Base-by-base conservation (phyloP, 345 rosid genomes). In the Rubroshorea leprosula region DNA sequence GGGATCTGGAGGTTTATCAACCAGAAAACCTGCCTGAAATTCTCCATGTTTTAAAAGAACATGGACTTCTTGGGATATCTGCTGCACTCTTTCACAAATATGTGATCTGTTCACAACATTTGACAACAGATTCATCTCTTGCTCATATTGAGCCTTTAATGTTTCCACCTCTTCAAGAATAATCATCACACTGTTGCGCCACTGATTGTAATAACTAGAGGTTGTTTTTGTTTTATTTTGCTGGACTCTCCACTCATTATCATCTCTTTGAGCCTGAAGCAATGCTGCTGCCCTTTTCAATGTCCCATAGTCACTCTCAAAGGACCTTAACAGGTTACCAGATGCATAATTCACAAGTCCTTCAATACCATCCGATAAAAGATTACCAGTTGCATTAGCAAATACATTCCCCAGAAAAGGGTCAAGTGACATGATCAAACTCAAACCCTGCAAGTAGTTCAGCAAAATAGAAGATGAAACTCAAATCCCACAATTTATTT, bases 251-350 rank as follows among this genome's bases (percentile, higher is more conserved):
- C n/a, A n/a, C 58, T 55, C 45, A 13, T 55, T 35, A 55, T 72
- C 68, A 17, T 43, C 68, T 57, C 54, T 61, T 54, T 54, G 62
- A 0, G 68, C 68, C 55, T 44, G 54, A 12, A 72, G 68, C 64
- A 38, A 66, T 20, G 62, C 51, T 16, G 38, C 54, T 57, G 46
- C 64, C 9, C 17, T 55, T 24, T 0, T 53, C 12, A 66, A 16
- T 52, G 48, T 72, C 11, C 44, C 45, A 25, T 20, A 50, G 39
- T 55, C 56, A 29, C 25, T 23, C 6, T 65, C 24, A 58, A 45
- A 18, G 14, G 52, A 5, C 45, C 54, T 27, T 10, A 45, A 44
- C 35, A 16, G 39, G 50, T 23, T 39, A 49, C 8, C 25, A 23
- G 0, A 22, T 49, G 23, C 57, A 61, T 61, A 51, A 39, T 41